phyloP scores from a whole-genome alignment of 768 basidiomycete genomes.

The Auricularia auricula-judae region DNA sequence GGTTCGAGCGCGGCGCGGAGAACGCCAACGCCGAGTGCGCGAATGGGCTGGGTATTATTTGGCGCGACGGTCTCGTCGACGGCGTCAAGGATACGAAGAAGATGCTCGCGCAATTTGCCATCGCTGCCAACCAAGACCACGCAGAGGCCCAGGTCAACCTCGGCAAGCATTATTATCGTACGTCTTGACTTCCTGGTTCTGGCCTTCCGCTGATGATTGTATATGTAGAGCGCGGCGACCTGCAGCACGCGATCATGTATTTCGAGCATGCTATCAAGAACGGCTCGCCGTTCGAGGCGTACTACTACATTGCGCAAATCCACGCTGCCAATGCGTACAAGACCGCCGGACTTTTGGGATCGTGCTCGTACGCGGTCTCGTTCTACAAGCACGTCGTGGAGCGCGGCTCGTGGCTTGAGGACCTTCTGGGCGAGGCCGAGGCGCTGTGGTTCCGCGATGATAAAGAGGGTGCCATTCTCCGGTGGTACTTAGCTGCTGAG shows the following conservation, averaged over 20 bases:
- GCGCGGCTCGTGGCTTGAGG: conserved; percentile 71
- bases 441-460: conserved; percentile 61
- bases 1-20: conserved; percentile 82
- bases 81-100: conserved; percentile 53
- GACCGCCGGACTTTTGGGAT: conserved; percentile 31
- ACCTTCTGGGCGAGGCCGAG: conserved; percentile 74
- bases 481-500: conserved; percentile 95
- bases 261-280: conserved; percentile 78
- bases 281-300: conserved; percentile 91
- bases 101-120: conserved; percentile 56
- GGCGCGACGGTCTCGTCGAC: conserved; percentile 74
- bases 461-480: conserved; percentile 74
- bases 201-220: not conserved
- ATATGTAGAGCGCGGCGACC: conserved; percentile 53
- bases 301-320: conserved; percentile 84
- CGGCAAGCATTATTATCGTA: conserved; percentile 68
- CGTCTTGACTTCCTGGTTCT: conserved; percentile 11
- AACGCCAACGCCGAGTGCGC: conserved; percentile 80
- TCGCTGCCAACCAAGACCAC: conserved; percentile 78
- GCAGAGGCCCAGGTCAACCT: conserved; percentile 89
- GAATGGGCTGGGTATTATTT: conserved; percentile 86
- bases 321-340: conserved; percentile 37
- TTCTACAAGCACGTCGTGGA: conserved; percentile 92
- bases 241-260: conserved; percentile 51
- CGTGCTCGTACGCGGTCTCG: conserved; percentile 82